phyloP scores from a whole-genome alignment of 2,329 filamentous ascomycete species.

The Aureobasidium sp. region DNA sequence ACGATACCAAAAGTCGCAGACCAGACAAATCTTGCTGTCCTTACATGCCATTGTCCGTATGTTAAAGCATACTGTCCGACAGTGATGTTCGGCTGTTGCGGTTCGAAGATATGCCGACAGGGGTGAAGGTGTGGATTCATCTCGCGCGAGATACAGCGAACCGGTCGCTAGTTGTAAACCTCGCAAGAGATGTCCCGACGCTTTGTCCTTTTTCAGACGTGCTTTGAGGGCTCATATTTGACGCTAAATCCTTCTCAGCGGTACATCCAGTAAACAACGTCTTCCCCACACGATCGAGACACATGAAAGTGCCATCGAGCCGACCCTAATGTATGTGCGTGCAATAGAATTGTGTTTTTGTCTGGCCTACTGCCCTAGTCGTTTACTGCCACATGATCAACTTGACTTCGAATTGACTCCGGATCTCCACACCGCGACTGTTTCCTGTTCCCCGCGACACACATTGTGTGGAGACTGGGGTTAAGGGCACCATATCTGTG shows the following conservation, averaged over 20 bases:
- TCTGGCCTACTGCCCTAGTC: background rate
- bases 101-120: background rate
- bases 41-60: background rate
- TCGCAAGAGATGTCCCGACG: constrained; percentile 9
- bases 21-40: background rate
- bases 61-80: background rate
- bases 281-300: too few relatives aligned
- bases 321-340: too few relatives aligned
- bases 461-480: background rate
- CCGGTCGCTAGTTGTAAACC: background rate
- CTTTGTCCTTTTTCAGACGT: background rate
- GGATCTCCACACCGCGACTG: too few relatives aligned
- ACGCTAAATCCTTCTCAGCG: too few relatives aligned
- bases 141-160: constrained; percentile 6
- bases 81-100: background rate
- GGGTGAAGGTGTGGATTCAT: background rate
- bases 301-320: background rate
- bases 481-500: background rate
- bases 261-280: background rate
- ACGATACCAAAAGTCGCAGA: background rate
- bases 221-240: background rate
- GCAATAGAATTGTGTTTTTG: background rate
- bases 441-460: background rate
- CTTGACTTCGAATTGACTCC: background rate
- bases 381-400: background rate